Percentiles rank a stretch among this genome's conserved stretches.
These are phyloP conservation scores for Arabidopsis thaliana DNA, from an alignment of 345 rosid species.

Conservation along the genomic window TAIR10.1 NC_003076.8:522001-522500, in stretches of 20 bases:
- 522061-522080: neutral
- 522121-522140: neutral
- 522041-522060: constrained; percentile 8
- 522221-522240: neutral
- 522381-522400: constrained; percentile 20
- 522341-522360: neutral
- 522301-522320: neutral
- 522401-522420: constrained; percentile 17
- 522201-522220: neutral
- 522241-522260: neutral
- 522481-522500: constrained; percentile 27
- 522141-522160: neutral
- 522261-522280: neutral
- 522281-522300: neutral
- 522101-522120: neutral
- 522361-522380: neutral
- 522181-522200: neutral
- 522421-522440: constrained; percentile 44
- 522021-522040: constrained; percentile 1
- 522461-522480: constrained; percentile 50
- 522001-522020: constrained; percentile 14
- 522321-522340: neutral
- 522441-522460: constrained; percentile 48
- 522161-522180: neutral
- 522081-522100: neutral